These are phyloP conservation scores for Graphiopsis chlorocephala DNA, from an alignment of 2,329 filamentous ascomycete species.

Conservation along the genomic window DNA sequence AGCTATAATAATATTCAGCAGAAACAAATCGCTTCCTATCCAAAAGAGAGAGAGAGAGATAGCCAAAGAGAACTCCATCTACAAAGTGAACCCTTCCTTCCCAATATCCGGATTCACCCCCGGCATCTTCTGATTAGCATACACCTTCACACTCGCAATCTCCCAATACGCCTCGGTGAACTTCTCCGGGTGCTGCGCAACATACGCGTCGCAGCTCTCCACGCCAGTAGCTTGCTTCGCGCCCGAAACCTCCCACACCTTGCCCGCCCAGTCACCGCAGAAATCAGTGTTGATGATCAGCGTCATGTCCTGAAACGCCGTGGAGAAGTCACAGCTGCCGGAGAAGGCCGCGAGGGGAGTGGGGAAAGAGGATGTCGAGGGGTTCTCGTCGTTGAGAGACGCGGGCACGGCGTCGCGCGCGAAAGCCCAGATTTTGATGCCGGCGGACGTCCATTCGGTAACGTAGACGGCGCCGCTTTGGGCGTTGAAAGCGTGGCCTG, in stretches of 20 bases:
- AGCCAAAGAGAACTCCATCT: not conserved
- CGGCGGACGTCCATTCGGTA: slow-evolving; percentile 63
- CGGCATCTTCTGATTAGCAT: slow-evolving; percentile 4
- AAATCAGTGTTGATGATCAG: slow-evolving; percentile 82
- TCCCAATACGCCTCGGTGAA: slow-evolving; percentile 76
- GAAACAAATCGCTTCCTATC: no score
- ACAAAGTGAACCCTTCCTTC: slow-evolving; percentile 1
- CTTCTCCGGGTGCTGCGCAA: slow-evolving; percentile 65
- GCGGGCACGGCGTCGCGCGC: slow-evolving; percentile 62
- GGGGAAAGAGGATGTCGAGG: slow-evolving; percentile 62
- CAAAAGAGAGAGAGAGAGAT: not conserved
- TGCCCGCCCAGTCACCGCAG: slow-evolving; percentile 83
- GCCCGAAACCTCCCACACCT: slow-evolving; percentile 60
- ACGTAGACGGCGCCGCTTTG: slow-evolving; percentile 47
- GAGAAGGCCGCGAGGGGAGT: slow-evolving; percentile 66
- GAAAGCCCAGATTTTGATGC: slow-evolving; percentile 83
- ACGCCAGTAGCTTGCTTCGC: slow-evolving; percentile 58
- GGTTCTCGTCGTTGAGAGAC: slow-evolving; percentile 59
- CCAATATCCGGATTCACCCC: not conserved
- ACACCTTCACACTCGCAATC: slow-evolving; percentile 70
- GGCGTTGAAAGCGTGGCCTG: slow-evolving; percentile 53
- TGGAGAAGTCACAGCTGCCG: slow-evolving; percentile 67
- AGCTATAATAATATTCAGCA: no score
- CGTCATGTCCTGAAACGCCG: slow-evolving; percentile 68
- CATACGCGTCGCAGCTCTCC: slow-evolving; percentile 67